Evolutionary conservation across 805 yeast species (phyloP), one percentile per base, ranked within the genome.

Genomic region (Zygotorulaspora danielsina): DNA sequence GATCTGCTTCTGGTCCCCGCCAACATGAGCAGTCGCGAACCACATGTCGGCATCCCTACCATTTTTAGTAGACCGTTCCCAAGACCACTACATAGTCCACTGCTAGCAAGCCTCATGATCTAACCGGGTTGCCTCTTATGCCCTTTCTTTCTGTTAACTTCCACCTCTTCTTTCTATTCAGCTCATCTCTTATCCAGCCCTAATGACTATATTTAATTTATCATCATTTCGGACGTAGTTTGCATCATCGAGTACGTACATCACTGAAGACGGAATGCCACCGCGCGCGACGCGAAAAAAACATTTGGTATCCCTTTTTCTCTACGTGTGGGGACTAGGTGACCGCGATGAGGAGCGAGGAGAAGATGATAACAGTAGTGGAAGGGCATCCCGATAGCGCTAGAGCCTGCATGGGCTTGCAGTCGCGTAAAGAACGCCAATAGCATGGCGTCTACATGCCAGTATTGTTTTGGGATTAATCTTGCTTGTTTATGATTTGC

Each of bases 251-350:
- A 11, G 8, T 24, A 24, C 27, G 27, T 24, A 7, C n/a, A 24
- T 24, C 27, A 24, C 27, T 27, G 17, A 4, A 12, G 5, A 27
- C 31, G 31, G n/a, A n/a, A n/a, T 10, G 4, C 4, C 18, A 27
- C 31, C 10, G 15, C 31, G 31, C 31, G 31, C 31, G 31, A 27
- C 31, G 31, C 31, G 31, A 27, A 27, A 27, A 12, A 12, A 5
- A 12, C 8, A 10, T n/a, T 4, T 15, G 18, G 31, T 27, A 27
- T 27, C 31, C 31, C 31, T 27, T 27, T 27, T 27, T 12, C 27
- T 5, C 13, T 13, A 24, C 5, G 27, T 24, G 27, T 24, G 27
- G 27, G 24, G 8, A 13, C 27, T 24, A 5, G 27, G 11, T 13
- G 7, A 24, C 13, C 12, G 27, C 8, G 27, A 24, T n/a, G 8